phyloP scores from a whole-genome alignment of 2,329 filamentous ascomycete species.

The Leptosphaerulina australis region DNA sequence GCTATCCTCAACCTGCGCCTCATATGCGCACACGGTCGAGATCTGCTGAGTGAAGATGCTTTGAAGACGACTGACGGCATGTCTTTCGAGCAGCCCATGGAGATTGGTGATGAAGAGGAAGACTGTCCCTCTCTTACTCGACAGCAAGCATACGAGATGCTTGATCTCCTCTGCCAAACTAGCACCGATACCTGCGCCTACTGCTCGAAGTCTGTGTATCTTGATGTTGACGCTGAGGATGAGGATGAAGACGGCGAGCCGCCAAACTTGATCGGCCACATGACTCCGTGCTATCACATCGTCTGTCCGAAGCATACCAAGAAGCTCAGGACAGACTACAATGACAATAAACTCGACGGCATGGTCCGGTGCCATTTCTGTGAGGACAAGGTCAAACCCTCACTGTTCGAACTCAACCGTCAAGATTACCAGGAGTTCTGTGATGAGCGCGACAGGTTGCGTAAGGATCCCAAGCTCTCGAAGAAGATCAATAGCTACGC shows the following conservation, averaged over 20 bases:
- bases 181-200: conserved; percentile 74
- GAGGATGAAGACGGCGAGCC: conserved; percentile 59
- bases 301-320: conserved; percentile 77
- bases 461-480: conserved; percentile 59
- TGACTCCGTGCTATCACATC: conserved; percentile 87
- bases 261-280: conserved; percentile 70
- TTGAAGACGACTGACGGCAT: conserved; percentile 79
- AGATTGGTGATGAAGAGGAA: conserved; percentile 80
- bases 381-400: conserved; percentile 64
- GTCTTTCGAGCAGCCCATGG: conserved; percentile 84
- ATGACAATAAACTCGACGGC: conserved; percentile 48
- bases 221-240: conserved; percentile 48
- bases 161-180: conserved; percentile 81
- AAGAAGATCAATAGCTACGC: conserved; percentile 72
- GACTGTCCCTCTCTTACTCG: conserved; percentile 65
- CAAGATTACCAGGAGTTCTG: conserved; percentile 58
- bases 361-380: conserved; percentile 72
- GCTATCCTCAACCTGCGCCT: conserved; percentile 87
- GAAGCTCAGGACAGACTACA: conserved; percentile 62
- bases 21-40: conserved; percentile 92
- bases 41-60: conserved; percentile 84
- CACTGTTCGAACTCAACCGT: conserved; percentile 72
- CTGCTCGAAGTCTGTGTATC: conserved; percentile 53
- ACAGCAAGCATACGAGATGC: conserved; percentile 82
- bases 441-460: conserved; percentile 63